Conservation (phyloP, 169 alveolate species). For the Cryptosporidium canis region DNA sequence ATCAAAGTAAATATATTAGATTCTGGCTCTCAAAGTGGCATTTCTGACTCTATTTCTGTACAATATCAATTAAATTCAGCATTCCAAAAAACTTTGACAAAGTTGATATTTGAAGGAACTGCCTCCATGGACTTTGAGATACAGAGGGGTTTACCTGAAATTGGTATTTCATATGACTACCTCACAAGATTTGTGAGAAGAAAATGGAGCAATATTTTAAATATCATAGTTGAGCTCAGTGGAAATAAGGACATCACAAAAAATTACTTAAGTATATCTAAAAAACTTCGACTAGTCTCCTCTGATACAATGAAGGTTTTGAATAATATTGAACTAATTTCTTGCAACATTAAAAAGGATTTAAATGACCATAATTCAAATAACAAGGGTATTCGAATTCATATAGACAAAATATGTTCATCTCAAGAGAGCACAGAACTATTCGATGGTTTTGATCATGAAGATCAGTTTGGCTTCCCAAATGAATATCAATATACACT, state of each 20-base stretch:
- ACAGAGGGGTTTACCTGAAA: not conserved
- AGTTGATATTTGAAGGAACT: slow-evolving; percentile 11
- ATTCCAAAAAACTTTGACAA: slow-evolving; percentile 44
- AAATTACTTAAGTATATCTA: not conserved
- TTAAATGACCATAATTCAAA: not conserved
- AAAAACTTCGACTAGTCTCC: not conserved
- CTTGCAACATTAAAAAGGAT: not conserved
- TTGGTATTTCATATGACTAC: not conserved
- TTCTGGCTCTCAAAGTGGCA: not conserved
- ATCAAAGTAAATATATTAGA: slow-evolving; percentile 19
- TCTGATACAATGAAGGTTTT: not conserved
- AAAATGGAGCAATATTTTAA: slow-evolving; percentile 47
- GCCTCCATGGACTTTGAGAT: not conserved
- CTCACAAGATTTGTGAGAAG: slow-evolving; percentile 50
- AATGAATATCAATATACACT: slow-evolving; percentile 3
- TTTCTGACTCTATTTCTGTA: slow-evolving; percentile 2
- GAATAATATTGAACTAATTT: not conserved
- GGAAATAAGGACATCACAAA: slow-evolving; percentile 6
- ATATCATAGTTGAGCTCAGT: slow-evolving; percentile 54
- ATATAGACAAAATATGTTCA: not conserved
- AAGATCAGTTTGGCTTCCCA: not conserved
- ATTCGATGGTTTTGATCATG: slow-evolving; percentile 65
- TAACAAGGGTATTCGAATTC: not conserved
- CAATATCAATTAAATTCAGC: slow-evolving; percentile 29
- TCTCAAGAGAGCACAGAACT: not conserved